phyloP scores from a whole-genome alignment of 116 monocot species.

The Zostera marina region DNA sequence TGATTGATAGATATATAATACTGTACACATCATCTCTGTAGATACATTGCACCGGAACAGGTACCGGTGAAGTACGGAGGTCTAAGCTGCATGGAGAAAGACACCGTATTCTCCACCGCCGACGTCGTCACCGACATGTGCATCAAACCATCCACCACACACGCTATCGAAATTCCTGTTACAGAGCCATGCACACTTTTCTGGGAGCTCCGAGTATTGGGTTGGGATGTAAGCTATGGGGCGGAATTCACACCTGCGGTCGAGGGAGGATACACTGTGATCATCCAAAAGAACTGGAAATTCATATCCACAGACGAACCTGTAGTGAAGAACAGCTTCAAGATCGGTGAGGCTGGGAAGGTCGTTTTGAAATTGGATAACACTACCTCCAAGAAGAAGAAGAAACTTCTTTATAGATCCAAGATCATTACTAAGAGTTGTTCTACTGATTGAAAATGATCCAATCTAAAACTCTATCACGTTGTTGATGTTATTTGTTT shows the following conservation, averaged over 20 bases:
- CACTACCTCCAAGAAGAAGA: conserved; percentile 42
- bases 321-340: conserved; percentile 45
- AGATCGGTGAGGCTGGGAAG: conserved; percentile 45
- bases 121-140: conserved; percentile 27
- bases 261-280: conserved; percentile 41
- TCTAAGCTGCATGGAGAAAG: conserved; percentile 25
- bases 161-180: conserved; percentile 32
- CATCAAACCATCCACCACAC: conserved; percentile 39
- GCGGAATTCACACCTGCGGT: conserved; percentile 47
- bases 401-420: conserved; percentile 39
- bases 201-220: conserved; percentile 62
- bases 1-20: too few species aligned
- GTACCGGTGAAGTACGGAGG: conserved; percentile 65
- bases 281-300: conserved; percentile 52
- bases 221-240: conserved; percentile 43
- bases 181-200: conserved; percentile 26
- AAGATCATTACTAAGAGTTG: conserved; percentile 22
- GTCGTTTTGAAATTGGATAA: conserved; percentile 40
- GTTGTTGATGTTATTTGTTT: too few species aligned
- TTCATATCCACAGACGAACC: conserved; percentile 24
- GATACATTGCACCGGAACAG: conserved; percentile 74
- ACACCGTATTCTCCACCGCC: conserved; percentile 36
- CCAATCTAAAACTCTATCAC: too few species aligned
- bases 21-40: conserved; percentile 7
- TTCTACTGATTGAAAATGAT: background rate